These are phyloP conservation scores for Diplosphaera chodatii DNA, from an alignment of 139 green algal genomes.

Conservation along the genomic window DNA sequence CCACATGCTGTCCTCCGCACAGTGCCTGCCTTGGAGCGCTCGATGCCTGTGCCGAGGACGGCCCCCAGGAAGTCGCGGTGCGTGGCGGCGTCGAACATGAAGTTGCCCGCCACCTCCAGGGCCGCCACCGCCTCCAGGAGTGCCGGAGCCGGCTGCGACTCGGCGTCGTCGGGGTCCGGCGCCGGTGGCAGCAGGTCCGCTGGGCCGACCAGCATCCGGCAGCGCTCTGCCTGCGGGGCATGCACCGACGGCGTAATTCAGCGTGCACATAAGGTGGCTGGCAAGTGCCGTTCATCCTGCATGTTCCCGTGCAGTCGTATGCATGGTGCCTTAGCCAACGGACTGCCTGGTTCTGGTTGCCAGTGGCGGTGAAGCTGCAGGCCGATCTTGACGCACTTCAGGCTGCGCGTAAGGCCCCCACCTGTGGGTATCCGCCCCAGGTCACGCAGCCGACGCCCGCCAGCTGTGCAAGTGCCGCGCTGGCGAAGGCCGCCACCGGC, in stretches of 20 bases:
- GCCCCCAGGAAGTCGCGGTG: conserved; percentile 79
- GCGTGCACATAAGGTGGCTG: not conserved
- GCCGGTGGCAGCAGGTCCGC: conserved; percentile 40
- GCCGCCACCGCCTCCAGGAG: conserved; percentile 44
- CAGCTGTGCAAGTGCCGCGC: conserved; percentile 29
- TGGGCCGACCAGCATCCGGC: conserved; percentile 42
- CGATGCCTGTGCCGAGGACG: conserved; percentile 61
- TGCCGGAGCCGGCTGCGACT: not conserved
- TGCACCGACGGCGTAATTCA: no score
- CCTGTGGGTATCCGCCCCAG: conserved; percentile 63
- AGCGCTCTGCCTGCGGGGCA: not conserved
- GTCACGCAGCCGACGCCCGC: conserved; percentile 38
- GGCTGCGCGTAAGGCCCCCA: conserved; percentile 12
- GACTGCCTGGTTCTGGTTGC: no score
- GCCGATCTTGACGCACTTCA: no score
- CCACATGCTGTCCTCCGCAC: no score
- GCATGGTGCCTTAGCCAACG: no score
- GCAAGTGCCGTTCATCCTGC: no score
- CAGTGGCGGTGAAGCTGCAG: no score
- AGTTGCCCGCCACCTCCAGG: conserved; percentile 57
- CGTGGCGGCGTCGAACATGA: conserved; percentile 65
- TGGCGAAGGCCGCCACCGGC: conserved; percentile 39
- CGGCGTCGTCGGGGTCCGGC: not conserved
- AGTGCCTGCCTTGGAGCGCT: conserved; percentile 40
- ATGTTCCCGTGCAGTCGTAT: no score